A percentile compares a stretch with the other conserved stretches of the same genome.
Conservation (phyloP, 73 alveolate species). For the Durusdinium trenchii region DNA sequence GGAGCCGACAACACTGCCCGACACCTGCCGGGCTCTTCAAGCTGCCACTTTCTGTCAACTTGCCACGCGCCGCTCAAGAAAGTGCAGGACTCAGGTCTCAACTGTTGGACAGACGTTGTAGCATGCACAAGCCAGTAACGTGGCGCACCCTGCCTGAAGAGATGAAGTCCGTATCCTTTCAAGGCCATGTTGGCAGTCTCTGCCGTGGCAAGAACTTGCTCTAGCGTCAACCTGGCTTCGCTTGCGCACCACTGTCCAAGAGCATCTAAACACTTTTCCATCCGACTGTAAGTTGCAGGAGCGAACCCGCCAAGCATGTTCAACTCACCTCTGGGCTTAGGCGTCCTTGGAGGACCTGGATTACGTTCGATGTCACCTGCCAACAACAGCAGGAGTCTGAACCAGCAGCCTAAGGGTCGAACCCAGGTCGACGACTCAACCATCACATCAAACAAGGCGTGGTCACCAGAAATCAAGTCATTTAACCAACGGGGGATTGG, state of each 20-base stretch:
- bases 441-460: background rate
- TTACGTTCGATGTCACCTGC: constrained; percentile 12
- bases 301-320: background rate
- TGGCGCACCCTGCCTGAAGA: background rate
- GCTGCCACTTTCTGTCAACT: background rate
- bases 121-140: background rate
- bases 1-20: background rate
- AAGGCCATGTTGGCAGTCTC: background rate
- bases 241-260: background rate
- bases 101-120: background rate
- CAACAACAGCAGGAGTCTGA: background rate
- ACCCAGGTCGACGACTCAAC: background rate
- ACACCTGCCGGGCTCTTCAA: background rate
- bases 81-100: background rate
- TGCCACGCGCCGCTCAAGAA: background rate
- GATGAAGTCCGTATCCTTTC: background rate
- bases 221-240: background rate
- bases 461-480: background rate
- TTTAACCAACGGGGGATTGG: background rate
- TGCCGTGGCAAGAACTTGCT: background rate
- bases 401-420: background rate
- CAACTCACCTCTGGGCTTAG: background rate
- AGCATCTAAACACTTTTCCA: background rate
- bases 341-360: background rate
- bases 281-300: background rate